These are phyloP conservation scores for Earliella scabrosa DNA, from an alignment of 1,284 basidiomycete genomes.

Conservation along the genomic window DNA sequence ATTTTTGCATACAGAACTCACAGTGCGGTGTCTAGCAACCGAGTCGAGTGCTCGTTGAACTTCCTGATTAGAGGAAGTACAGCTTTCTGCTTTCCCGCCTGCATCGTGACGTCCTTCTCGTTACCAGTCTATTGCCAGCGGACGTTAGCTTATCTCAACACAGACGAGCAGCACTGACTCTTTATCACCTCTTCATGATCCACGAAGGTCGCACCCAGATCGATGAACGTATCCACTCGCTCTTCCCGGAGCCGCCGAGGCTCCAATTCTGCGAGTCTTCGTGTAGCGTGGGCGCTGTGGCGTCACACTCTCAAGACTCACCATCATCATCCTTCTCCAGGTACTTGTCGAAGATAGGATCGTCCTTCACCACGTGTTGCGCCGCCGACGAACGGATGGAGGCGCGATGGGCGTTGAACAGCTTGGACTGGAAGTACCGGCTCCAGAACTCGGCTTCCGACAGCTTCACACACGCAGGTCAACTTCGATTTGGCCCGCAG, in stretches of 20 bases:
- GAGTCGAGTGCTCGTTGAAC: conserved; percentile 97
- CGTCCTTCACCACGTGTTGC: conserved; percentile 87
- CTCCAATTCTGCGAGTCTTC: conserved; percentile 64
- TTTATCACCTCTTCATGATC: conserved; percentile 83
- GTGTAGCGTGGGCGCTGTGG: not conserved
- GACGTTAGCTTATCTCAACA: too few species aligned
- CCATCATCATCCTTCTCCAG: conserved; percentile 95
- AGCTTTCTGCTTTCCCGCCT: conserved; percentile 86
- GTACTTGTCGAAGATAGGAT: conserved; percentile 95
- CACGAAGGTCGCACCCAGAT: conserved; percentile 87
- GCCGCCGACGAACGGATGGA: conserved; percentile 87
- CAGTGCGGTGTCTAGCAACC: conserved; percentile 81
- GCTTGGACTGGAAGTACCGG: conserved; percentile 93
- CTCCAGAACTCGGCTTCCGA: conserved; percentile 94
- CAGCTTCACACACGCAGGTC: conserved; percentile 52
- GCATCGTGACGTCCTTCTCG: conserved; percentile 93
- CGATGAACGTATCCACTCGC: conserved; percentile 79
- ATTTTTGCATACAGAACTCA: conserved; percentile 38
- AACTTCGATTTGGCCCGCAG: not conserved
- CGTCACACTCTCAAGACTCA: conserved; percentile 37
- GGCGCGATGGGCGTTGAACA: conserved; percentile 94
- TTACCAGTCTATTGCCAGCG: conserved; percentile 73
- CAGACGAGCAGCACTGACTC: conserved; percentile 3
- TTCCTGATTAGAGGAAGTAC: conserved; percentile 93
- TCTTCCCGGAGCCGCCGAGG: conserved; percentile 74